Conservation (phyloP, 345 rosid genomes). For the Populus nigra region DNA sequence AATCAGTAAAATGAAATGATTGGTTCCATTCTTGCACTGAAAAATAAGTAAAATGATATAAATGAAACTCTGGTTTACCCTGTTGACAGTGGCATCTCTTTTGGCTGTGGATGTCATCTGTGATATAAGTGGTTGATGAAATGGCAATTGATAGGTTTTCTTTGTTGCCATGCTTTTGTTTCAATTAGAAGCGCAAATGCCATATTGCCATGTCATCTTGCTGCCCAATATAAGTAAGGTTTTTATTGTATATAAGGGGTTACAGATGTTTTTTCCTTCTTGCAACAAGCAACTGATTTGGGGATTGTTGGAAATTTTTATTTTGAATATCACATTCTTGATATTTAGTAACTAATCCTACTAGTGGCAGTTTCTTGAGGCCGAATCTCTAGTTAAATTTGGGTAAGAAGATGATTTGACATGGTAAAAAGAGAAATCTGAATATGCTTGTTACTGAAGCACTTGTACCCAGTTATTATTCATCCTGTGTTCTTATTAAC, state of each 20-base stretch:
- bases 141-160: not conserved
- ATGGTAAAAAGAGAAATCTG: too few relatives aligned
- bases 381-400: too few relatives aligned
- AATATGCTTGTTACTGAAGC: too few relatives aligned
- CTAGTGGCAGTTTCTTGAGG: not conserved
- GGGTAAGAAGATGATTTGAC: too few relatives aligned
- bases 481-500: too few relatives aligned
- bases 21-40: not conserved
- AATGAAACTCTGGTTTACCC: not conserved
- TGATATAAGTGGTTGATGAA: not conserved
- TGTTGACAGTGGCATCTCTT: not conserved
- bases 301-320: too few relatives aligned
- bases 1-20: not conserved
- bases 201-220: too few relatives aligned
- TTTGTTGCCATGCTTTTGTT: not conserved
- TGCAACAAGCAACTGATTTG: not conserved
- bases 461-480: too few relatives aligned
- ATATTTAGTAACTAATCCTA: not conserved
- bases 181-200: too few relatives aligned
- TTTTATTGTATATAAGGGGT: not conserved
- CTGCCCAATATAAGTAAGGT: not conserved
- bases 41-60: not conserved
- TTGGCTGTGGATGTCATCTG: conserved; percentile 1
- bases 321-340: not conserved
- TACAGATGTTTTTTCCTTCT: not conserved